These are phyloP conservation scores for Linnemannia exigua DNA, from an alignment of 192 early-diverging fungal species.

Conservation along the genomic window DNA sequence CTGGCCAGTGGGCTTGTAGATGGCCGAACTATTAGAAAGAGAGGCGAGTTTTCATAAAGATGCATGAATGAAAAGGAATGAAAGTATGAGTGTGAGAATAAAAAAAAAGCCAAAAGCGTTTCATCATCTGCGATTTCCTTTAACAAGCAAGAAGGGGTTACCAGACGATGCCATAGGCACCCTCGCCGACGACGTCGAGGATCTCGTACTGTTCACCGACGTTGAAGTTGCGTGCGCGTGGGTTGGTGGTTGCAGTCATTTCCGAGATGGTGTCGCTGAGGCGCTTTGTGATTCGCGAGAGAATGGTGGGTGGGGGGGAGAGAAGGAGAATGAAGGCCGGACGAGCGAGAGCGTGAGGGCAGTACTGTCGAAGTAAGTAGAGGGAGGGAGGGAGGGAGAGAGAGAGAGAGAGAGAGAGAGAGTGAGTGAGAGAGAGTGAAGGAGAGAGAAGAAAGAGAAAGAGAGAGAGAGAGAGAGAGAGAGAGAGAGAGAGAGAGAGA, in stretches of 20 bases:
- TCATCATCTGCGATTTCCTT: neutral
- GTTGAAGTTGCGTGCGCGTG: slow-evolving; percentile 71
- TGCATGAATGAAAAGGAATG: neutral
- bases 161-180: slow-evolving; percentile 96
- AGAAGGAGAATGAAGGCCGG: neutral
- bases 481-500: neutral
- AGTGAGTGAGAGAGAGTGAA: neutral
- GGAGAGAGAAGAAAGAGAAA: neutral
- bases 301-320: slow-evolving; percentile 39
- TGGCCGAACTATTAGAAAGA: slow-evolving; percentile 74
- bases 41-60: neutral
- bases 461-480: neutral
- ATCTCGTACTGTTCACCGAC: slow-evolving; percentile 88
- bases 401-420: slow-evolving; percentile 5
- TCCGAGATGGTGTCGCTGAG: slow-evolving; percentile 57
- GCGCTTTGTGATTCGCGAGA: slow-evolving; percentile 58
- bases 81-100: neutral
- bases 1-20: slow-evolving; percentile 82
- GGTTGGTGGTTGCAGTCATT: slow-evolving; percentile 58
- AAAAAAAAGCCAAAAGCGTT: slow-evolving; percentile 15
- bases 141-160: slow-evolving; percentile 56
- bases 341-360: neutral
- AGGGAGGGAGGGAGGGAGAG: neutral
- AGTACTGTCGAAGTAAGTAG: neutral
- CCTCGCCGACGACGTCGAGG: slow-evolving; percentile 89